Evolutionary conservation across 2,329 filamentous ascomycete species (phyloP), one percentile per base, ranked within the genome.

Genomic region (Colletotrichum abscissum): DNA sequence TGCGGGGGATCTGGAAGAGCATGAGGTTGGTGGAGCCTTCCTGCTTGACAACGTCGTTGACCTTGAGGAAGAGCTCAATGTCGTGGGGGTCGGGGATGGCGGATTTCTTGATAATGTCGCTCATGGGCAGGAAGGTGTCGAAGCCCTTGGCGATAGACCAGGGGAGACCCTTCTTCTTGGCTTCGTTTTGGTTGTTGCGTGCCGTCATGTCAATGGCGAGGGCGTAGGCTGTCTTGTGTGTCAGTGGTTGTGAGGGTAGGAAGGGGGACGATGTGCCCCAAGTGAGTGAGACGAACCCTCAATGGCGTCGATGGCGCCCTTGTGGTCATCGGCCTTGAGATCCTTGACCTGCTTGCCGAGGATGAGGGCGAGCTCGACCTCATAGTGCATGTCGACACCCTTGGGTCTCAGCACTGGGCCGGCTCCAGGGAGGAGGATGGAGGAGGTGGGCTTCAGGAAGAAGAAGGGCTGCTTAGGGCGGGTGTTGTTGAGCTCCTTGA

Each of bases 121-220:
- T 94, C 80, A 99, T 89, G 72, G 97, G 97, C 64, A 97, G 88
- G 87, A 99, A 99, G 3, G 97, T 98, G 83, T 99, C 97, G 82
- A 98, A 99, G 59, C 97, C 97, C 87, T 99, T 99, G 77, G 94
- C 93, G 77, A 98, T 98, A 79, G 92, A 92, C 97, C 97, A 99
- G 8, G 97, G 97, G 19, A 98, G 91, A 46, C 97, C 95, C 88
- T 97, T 98, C 85, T 93, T 95, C 90, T 98, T 99, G 76, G 96
- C 96, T 86, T 98, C 95, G 78, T 98, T 94, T 85, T 99, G 97
- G 7, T 94, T 91, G 83, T 98, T 98, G 76, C 97, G 93, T 1
- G 94, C 97, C 11, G 97, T 99, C 94, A 99, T 97, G 85, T 99
- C 97, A 79, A 99, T 98, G 78, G 94, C 92, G 59, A 98, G 88